Base-by-base conservation (phyloP, 2,329 filamentous ascomycete genomes). In the Botrytis porri region DNA sequence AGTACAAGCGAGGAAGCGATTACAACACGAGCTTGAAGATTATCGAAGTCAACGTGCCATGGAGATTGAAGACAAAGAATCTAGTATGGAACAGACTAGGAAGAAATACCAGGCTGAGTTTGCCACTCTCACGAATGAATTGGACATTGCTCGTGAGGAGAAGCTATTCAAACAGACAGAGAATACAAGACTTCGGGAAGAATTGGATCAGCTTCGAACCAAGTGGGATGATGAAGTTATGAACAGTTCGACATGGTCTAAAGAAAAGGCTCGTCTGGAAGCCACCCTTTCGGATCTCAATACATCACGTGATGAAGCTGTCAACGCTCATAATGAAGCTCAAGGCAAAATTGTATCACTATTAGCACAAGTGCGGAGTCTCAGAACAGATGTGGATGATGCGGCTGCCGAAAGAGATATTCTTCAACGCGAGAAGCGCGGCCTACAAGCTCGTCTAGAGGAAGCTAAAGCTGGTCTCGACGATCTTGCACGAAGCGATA, bases 181-280 rank as follows among this genome's bases (percentile, higher is more conserved):
- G 82, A 97, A 95, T 76, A 88, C 92, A 25, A 90, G 94, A 62
- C 87, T 99, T 70, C 92, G 95, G n/a, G 95, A 98, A 81, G 96
- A 99, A 83, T 89, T 98, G 37, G 96, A 99, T 78, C 94, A 97
- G 79, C 87, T 98, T 73, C 90, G 96, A 77, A 94, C 91, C 77
- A 98, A 98, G 84, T 98, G 96, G 95, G 96, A 99, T 79, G 94
- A 98, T 78, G 95, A 99, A 83, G 94, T 98, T 18, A 89, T 98
- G 78, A 98, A 98, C 84, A 97, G 94, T 82, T 97, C 94, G 25
- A 97, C 95, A 0, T 98, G 96, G 95, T 95, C 95, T 20, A 99
- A 99, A 84, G 95, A 99, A 84, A 98, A 98, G 85, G 88, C 94
- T 25, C 91, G 95, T 25, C 87, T 99, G 59, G 95, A 98, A 81